Evolutionary conservation across 768 basidiomycete genomes (phyloP), one percentile per base, ranked within the genome.

Genomic region (Flagelloscypha sp.): DNA sequence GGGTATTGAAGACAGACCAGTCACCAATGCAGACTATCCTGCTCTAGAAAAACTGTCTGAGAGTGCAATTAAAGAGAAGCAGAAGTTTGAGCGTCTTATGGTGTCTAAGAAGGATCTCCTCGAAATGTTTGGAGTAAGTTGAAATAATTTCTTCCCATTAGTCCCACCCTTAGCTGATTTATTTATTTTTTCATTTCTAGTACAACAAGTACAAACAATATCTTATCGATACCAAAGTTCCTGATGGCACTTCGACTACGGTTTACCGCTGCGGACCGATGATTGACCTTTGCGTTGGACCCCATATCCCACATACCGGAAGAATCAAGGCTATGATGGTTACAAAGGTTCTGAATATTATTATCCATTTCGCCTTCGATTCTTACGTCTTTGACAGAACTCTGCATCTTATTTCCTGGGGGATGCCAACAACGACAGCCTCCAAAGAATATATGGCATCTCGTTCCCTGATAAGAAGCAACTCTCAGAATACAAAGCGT

Each of bases 141-240:
- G 4, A 2, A 11, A 4, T 24, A 3, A n/a, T n/a, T n/a, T 30
- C 9, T 30, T 25, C n/a, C 29, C 11, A 6, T n/a, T 15, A 10
- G 9, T n/a, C 1, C 12, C 20, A 7, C 11, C 18, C 24, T 39
- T 7, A 41, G 18, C 30, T 38, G 27, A 44, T 41, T 27, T 42
- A 17, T 22, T 33, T 12, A 15, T n/a, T 27, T 16, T 28, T 18
- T n/a, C n/a, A n/a, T n/a, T 13, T 33, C 21, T 50, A 99, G 93
- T 99, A 98, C 63, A 99, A 98, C 71, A 92, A 89, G 58, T 99
- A 94, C 67, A 99, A 99, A 66, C 76, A 81, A 48, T 84, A 97
- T 57, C 74, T 98, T 52, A 97, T 99, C 52, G 76, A 95, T 56
- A 76, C 79, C 48, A 97, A 98, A 65, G 81, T 99, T 38, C 86